phyloP scores from a whole-genome alignment of 176 grass and related monocot species.

The Oryza coarctata region DNA sequence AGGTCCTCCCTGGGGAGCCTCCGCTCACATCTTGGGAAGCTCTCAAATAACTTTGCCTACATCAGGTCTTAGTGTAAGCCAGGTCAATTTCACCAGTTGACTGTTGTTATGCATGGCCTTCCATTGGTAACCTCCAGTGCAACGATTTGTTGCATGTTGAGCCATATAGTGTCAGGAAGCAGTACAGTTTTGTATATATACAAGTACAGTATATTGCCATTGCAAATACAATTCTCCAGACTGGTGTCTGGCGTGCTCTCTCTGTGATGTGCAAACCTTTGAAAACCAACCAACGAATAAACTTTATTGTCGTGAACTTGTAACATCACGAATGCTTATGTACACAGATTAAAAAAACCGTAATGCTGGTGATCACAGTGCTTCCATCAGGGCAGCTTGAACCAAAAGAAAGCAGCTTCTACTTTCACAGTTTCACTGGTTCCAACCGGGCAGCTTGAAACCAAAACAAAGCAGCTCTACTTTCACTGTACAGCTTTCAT shows the following conservation, averaged over 20 bases:
- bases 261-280: background rate
- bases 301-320: conserved; percentile 24
- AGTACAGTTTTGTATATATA: conserved; percentile 32
- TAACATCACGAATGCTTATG: conserved; percentile 40
- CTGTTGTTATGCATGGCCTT: conserved; percentile 3
- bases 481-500: conserved; percentile 23
- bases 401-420: conserved; percentile 33
- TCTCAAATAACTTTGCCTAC: conserved; percentile 43
- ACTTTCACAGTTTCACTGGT: background rate
- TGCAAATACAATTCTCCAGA: conserved; percentile 22
- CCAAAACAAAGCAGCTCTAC: conserved; percentile 29
- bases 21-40: conserved; percentile 47
- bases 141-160: background rate
- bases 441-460: conserved; percentile 38
- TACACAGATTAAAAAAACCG: conserved; percentile 32
- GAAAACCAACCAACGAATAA: conserved; percentile 35
- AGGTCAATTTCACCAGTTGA: conserved; percentile 13
- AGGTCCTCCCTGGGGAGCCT: conserved; percentile 46
- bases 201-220: conserved; percentile 22
- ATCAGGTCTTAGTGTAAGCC: conserved; percentile 24
- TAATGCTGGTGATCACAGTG: background rate
- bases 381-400: conserved; percentile 11
- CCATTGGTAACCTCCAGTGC: background rate
- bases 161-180: background rate
- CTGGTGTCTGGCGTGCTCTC: background rate